These are phyloP conservation scores for Didymella arachidicola DNA, from an alignment of 2,329 filamentous ascomycete genomes.

Conservation along the genomic window DNA sequence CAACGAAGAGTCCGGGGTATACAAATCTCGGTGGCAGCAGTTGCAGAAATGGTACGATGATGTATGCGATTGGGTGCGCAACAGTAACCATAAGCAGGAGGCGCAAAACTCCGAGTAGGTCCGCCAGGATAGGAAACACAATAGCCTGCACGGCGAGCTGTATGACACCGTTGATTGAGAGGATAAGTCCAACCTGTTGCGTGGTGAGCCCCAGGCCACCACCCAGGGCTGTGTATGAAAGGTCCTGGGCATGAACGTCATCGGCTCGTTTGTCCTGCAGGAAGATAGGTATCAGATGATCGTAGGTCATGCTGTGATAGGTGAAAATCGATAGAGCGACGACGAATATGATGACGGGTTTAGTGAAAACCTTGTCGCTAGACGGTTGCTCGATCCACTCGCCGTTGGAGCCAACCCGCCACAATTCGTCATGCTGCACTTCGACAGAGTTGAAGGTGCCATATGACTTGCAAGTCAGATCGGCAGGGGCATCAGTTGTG, in stretches of 20 bases:
- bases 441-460: slow-evolving; percentile 72
- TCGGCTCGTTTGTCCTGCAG: slow-evolving; percentile 74
- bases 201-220: slow-evolving; percentile 73
- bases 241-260: slow-evolving; percentile 40
- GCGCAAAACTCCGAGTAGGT: slow-evolving; percentile 71
- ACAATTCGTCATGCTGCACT: slow-evolving; percentile 61
- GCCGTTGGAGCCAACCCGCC: slow-evolving; percentile 61
- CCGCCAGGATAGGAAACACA: slow-evolving; percentile 71
- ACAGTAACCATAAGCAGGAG: slow-evolving; percentile 71
- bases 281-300: slow-evolving; percentile 91
- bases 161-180: slow-evolving; percentile 74
- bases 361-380: slow-evolving; percentile 62
- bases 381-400: slow-evolving; percentile 45
- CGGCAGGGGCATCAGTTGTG: slow-evolving; percentile 74
- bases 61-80: slow-evolving; percentile 71
- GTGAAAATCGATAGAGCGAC: slow-evolving; percentile 89
- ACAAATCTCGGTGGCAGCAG: slow-evolving; percentile 63
- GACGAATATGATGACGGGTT: slow-evolving; percentile 76
- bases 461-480: slow-evolving; percentile 80
- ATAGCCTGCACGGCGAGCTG: slow-evolving; percentile 76
- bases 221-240: slow-evolving; percentile 49
- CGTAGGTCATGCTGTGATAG: slow-evolving; percentile 94
- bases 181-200: slow-evolving; percentile 71
- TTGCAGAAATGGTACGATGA: slow-evolving; percentile 72
- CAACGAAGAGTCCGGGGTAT: slow-evolving; percentile 70